Base-by-base conservation (phyloP, 2,329 filamentous ascomycete species). In the Alternaria sp. region DNA sequence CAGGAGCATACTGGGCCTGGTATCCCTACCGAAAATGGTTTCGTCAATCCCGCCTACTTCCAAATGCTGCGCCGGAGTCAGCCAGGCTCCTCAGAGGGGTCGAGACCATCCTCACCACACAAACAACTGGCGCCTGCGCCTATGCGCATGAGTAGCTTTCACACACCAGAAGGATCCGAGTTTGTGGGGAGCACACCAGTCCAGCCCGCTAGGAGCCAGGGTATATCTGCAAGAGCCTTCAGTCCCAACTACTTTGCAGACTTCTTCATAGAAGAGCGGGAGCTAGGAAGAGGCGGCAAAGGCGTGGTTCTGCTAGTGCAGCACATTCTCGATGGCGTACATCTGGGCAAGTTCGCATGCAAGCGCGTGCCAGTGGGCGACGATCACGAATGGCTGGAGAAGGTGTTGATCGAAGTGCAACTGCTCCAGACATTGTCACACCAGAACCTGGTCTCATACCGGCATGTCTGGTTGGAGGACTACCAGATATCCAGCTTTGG, bases 391-490 rank as follows among this genome's bases (percentile, higher is more conserved):
- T 97, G 95, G 96, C 82, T 99, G 13, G 92, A 97, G 77, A 98
- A 97, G 78, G 89, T 98, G 2, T 82, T 99, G 51, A 85, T 95
- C 44, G 95, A 99, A 77, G 96, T 99, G 2, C 93, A 97, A 78
- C 83, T 98, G 24, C 85, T 99, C 24, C 93, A 96, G 69, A 91
- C 92, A 69, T 85, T 99, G 4, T 95, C 92, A 0, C 95, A 99
- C 73, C 91, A 93, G 56, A 99, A 99, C 63, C 83, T 99, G 8
- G 95, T 99, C 1, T 96, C 93, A 0, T 99, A 99, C 76, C 90
- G 94, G 6, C 95, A 98, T 78, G 95, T 97, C 31, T 99, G 95
- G 95, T 84, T 99, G 14, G 94, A 99, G 76, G 90, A 97, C 75
- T 89, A 90, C 52, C 87, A 90, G 66, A 86, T 96, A 51, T 94